These are phyloP conservation scores for Monilinia vaccinii-corymbosi DNA, from an alignment of 2,329 filamentous ascomycete genomes.

Conservation along the genomic window DNA sequence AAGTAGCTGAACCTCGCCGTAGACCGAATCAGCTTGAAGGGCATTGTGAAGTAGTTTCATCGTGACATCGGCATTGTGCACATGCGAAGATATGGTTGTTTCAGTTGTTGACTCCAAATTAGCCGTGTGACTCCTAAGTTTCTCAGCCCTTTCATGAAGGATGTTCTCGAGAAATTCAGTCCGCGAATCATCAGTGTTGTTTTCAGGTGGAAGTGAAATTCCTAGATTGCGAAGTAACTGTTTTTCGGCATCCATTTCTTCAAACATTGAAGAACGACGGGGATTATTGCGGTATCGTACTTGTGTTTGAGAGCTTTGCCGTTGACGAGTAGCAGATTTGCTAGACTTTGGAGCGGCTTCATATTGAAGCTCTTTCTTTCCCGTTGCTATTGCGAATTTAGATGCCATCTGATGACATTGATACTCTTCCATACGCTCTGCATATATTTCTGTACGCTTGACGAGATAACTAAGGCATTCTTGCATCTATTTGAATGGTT, in stretches of 20 bases:
- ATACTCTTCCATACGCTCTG: conserved; percentile 35
- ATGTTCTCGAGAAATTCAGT: conserved; percentile 24
- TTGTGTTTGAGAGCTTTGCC: conserved; percentile 14
- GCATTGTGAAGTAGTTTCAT: conserved; percentile 42
- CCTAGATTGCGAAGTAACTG: conserved; percentile 41
- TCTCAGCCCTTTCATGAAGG: conserved; percentile 33
- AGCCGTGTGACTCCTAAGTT: conserved; percentile 36
- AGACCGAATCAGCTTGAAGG: conserved; percentile 44
- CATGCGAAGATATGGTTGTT: conserved; percentile 31
- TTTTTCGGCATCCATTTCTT: conserved; percentile 28
- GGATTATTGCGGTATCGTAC: conserved; percentile 24
- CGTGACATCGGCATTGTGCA: conserved; percentile 40
- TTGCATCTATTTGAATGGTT: conserved; percentile 34
- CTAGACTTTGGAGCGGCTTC: not conserved
- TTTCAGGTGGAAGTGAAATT: conserved; percentile 34
- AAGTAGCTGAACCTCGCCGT: conserved; percentile 38
- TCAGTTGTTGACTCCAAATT: conserved; percentile 45
- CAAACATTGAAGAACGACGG: conserved; percentile 29
- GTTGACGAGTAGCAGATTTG: conserved; percentile 14
- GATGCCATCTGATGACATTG: conserved; percentile 37
- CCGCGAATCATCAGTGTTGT: conserved; percentile 20
- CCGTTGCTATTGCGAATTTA: conserved; percentile 35
- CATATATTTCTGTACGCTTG: conserved; percentile 37
- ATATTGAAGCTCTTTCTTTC: conserved; percentile 35
- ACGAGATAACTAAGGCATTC: conserved; percentile 44